Base-by-base conservation (phyloP, 1,284 basidiomycete genomes). In the Ceratobasidium sp. region DNA sequence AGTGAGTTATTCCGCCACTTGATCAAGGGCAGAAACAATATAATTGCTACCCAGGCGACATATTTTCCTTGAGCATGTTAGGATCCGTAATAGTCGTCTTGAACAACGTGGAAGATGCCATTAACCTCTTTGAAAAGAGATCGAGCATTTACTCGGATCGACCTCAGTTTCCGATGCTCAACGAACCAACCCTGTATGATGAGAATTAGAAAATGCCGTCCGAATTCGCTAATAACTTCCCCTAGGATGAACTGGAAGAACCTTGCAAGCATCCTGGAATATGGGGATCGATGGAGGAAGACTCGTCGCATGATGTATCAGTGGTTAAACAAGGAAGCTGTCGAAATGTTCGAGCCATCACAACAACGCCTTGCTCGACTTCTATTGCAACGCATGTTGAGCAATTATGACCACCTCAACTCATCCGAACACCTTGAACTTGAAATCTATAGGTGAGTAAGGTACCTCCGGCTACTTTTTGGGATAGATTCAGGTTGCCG, bases 281-380 rank as follows among this genome's bases (percentile, higher is more conserved):
- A 56, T 21, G 59, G 44, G 28, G 58, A 71, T n/a, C 23, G 18
- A 14, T 71, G 67, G 67, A 71, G 46, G 23, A 71, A 60, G 46
- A 46, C 48, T 12, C 56, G 67, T 14, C 42, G 56, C 12, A 58
- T 58, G 36, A 60, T 71, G 56, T 14, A 59, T 23, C n/a, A 44
- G 12, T 23, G 56, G 30, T 16, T 71, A 30, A 60, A 71, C 18
- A 36, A 40, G 18, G 18, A 71, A 51, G 44, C 56, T 3, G 67
- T n/a, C 3, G 28, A 21, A 12, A n/a, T 28, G 18, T 71, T 71
- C 40, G 30, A 58, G n/a, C 40, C 33, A 7, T 48, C 58, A 6
- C 67, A 71, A 30, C 54, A 71, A 49, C 54, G 36, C 4, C 67
- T 60, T n/a, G 21, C 44, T 3, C 21, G 67, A 21, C 2, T 49